Evolutionary conservation across 345 rosid species (phyloP).

Genomic region (Bruguiera sexangula): DNA sequence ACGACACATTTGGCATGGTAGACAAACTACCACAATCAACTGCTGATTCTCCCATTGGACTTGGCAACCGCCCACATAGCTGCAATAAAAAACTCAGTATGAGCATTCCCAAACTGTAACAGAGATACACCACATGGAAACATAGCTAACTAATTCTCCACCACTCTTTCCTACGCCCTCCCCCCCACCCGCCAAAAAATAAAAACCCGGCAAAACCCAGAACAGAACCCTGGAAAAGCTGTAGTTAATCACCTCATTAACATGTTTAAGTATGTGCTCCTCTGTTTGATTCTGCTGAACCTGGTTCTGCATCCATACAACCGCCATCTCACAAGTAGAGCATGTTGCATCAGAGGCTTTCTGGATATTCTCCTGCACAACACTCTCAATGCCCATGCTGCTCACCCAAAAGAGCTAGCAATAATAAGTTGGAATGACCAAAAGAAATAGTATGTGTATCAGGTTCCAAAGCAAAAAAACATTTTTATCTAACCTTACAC

Average conservation of each 20-base stretch:
- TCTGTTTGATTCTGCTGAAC: conserved; percentile 59
- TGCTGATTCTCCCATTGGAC: conserved; percentile 77
- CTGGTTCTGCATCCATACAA: conserved; percentile 85
- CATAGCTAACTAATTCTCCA: background rate
- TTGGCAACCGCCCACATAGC: conserved; percentile 83
- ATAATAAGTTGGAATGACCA: background rate
- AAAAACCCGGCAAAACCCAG: too few species aligned
- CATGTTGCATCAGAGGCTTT: conserved; percentile 55
- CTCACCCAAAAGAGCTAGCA: conserved; percentile 4
- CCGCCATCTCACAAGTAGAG: conserved; percentile 84
- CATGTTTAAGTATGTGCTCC: conserved; percentile 71
- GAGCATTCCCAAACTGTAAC: background rate
- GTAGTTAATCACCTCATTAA: conserved; percentile 47
- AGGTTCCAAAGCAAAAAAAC: background rate
- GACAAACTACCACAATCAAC: conserved; percentile 64
- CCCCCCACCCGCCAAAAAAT: too few species aligned
- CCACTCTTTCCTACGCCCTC: too few species aligned
- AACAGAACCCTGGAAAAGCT: too few species aligned
- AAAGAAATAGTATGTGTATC: background rate
- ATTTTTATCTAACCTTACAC: conserved; percentile 55
- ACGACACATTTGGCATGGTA: conserved; percentile 74
- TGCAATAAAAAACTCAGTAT: conserved; percentile 24
- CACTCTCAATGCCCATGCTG: conserved; percentile 72
- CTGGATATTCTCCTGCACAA: conserved; percentile 45
- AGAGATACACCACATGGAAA: background rate